These are phyloP conservation scores for Acanthamoeba lenticulata DNA, from an alignment of 208 protist genomes.

Conservation along the genomic window DNA sequence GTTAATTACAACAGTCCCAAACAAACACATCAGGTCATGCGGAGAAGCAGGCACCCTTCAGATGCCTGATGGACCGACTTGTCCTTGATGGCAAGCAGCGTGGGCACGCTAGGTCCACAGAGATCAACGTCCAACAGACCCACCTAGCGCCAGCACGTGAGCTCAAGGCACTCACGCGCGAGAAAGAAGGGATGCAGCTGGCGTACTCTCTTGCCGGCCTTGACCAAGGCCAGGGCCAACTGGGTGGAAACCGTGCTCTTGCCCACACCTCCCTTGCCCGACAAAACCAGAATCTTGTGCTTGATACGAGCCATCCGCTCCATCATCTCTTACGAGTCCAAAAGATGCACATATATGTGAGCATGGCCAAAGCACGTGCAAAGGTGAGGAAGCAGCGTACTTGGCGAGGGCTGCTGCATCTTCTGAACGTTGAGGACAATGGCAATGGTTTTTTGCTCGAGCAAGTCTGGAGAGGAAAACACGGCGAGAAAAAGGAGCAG, in stretches of 20 bases:
- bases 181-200: too few relatives aligned
- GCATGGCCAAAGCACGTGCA: too few relatives aligned
- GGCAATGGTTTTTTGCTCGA: too few relatives aligned
- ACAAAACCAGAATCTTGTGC: conserved; percentile 96
- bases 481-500: neutral
- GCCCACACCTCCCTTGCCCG: conserved; percentile 99
- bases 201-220: neutral
- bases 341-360: too few relatives aligned
- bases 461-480: neutral
- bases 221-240: conserved; percentile 87
- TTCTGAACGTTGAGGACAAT: too few relatives aligned
- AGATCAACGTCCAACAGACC: conserved; percentile 99
- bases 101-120: conserved; percentile 97
- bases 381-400: too few relatives aligned
- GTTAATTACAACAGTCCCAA: neutral
- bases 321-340: too few relatives aligned
- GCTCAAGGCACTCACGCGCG: too few relatives aligned
- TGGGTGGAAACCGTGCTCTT: conserved; percentile 98
- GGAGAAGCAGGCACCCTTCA: neutral
- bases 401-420: neutral
- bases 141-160: conserved; percentile 84
- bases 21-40: neutral
- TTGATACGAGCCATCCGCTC: neutral
- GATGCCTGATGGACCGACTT: conserved; percentile 72
- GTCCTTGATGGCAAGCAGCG: conserved; percentile 95